Evolutionary conservation across 805 yeast genomes (phyloP).

Genomic region (Metschnikowia cubensis): DNA sequence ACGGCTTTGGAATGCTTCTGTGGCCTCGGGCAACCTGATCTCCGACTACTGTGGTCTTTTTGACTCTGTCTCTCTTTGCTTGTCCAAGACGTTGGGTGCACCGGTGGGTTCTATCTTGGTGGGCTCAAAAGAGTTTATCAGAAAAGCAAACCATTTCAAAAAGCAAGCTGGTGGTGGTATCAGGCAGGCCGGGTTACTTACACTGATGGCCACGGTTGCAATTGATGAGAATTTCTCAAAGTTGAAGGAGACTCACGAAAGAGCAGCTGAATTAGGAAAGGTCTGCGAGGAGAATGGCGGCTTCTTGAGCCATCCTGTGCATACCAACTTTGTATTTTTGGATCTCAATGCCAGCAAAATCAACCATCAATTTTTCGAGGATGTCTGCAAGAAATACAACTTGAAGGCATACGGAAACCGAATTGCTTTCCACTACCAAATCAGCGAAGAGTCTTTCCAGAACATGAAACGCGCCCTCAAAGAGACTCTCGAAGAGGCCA

Average conservation of each 20-base stretch:
- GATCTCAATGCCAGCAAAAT: constrained; percentile 31
- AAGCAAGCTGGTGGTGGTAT: constrained; percentile 45
- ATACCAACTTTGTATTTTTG: constrained; percentile 40
- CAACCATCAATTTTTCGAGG: constrained; percentile 22
- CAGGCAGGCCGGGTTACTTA: constrained; percentile 39
- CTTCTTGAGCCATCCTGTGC: constrained; percentile 33
- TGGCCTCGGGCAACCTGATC: constrained; percentile 37
- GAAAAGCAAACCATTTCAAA: constrained; percentile 42
- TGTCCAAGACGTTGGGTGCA: constrained; percentile 42
- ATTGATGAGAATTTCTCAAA: constrained; percentile 37
- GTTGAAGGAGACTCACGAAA: constrained; percentile 29
- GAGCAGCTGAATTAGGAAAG: constrained; percentile 33
- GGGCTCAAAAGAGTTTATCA: constrained; percentile 26
- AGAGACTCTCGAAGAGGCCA: constrained; percentile 18
- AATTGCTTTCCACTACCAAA: constrained; percentile 37
- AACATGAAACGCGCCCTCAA: constrained; percentile 19
- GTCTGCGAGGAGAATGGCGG: constrained; percentile 29
- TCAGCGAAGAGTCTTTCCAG: constrained; percentile 28
- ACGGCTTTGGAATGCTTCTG: constrained; percentile 42
- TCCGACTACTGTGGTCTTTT: constrained; percentile 37
- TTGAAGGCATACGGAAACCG: constrained; percentile 16
- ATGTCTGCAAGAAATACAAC: constrained; percentile 19
- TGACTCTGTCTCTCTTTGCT: constrained; percentile 41
- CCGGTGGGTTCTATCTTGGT: constrained; percentile 43
- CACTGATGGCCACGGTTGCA: constrained; percentile 40